phyloP scores from a whole-genome alignment of 2,329 filamentous ascomycete genomes.

The Elsinoe perseae region DNA sequence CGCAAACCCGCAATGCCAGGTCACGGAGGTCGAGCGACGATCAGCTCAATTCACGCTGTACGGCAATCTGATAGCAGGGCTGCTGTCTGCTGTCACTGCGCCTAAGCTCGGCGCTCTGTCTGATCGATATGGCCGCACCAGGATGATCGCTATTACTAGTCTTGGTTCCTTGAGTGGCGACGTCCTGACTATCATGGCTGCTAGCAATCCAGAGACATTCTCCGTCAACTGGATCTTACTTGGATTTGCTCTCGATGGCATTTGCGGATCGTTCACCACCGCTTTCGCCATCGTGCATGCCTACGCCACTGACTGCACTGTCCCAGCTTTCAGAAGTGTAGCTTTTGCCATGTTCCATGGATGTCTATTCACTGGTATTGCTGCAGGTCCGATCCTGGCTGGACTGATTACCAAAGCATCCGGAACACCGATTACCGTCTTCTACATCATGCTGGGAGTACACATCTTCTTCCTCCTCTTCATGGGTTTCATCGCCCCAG shows the following conservation, averaged over 20 bases:
- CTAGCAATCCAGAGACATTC: conserved; percentile 62
- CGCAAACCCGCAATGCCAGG: conserved; percentile 72
- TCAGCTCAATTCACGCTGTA: conserved; percentile 73
- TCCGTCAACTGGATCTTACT: conserved; percentile 73
- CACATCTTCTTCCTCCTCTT: conserved; percentile 68
- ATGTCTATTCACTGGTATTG: conserved; percentile 80
- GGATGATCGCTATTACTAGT: conserved; percentile 64
- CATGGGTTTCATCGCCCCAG: conserved; percentile 65
- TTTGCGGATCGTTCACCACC: conserved; percentile 82
- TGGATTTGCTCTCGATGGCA: conserved; percentile 69
- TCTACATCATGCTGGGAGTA: conserved; percentile 69
- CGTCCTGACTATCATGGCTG: conserved; percentile 68
- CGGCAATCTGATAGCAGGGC: conserved; percentile 64
- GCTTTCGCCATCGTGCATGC: conserved; percentile 72
- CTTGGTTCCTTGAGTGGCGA: conserved; percentile 68
- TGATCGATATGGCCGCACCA: conserved; percentile 75
- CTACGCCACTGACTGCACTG: conserved; percentile 82
- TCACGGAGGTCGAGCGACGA: conserved; percentile 66
- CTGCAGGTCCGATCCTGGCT: conserved; percentile 73
- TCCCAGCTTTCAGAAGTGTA: conserved; percentile 69
- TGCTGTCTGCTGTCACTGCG: conserved; percentile 70
- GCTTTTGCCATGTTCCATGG: conserved; percentile 86
- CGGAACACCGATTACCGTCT: conserved; percentile 68
- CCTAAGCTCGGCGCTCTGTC: conserved; percentile 80
- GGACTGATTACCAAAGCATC: conserved; percentile 72